Evolutionary conservation across 164 flowering plant species (phyloP).

Genomic region (Kingdonia uniflora): DNA sequence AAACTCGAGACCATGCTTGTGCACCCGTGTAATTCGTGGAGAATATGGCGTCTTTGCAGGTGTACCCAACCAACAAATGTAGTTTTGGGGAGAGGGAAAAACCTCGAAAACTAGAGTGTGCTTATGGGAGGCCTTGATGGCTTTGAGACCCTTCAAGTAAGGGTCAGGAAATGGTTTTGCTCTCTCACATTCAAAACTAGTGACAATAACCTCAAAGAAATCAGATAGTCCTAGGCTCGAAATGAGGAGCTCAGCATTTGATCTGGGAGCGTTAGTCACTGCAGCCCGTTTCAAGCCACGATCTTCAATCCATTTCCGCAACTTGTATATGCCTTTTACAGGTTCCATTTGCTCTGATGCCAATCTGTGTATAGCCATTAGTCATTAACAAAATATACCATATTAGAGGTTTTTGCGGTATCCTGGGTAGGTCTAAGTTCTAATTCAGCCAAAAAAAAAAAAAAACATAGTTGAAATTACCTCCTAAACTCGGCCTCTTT

Average conservation of each 20-base stretch:
- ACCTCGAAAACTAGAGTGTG: slow-evolving; percentile 87
- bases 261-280: slow-evolving; percentile 87
- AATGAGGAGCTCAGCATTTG: slow-evolving; percentile 75
- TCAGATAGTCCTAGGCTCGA: slow-evolving; percentile 58
- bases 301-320: slow-evolving; percentile 80
- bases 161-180: slow-evolving; percentile 95
- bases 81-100: not conserved
- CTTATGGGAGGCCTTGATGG: slow-evolving; percentile 54
- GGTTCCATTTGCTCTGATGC: slow-evolving; percentile 53
- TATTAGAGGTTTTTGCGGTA: not conserved
- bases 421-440: too few relatives aligned
- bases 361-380: slow-evolving; percentile 56
- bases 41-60: too few relatives aligned
- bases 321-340: slow-evolving; percentile 49
- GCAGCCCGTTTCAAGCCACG: slow-evolving; percentile 90
- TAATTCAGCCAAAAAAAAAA: too few relatives aligned
- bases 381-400: not conserved
- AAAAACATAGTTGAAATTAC: slow-evolving; percentile 22
- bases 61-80: too few relatives aligned
- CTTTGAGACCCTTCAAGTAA: slow-evolving; percentile 70
- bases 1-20: too few relatives aligned
- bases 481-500: slow-evolving; percentile 78
- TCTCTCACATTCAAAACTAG: slow-evolving; percentile 68
- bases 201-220: slow-evolving; percentile 49
- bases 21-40: too few relatives aligned